Percentiles rank a stretch among this genome's conserved stretches.
Conservation (phyloP, 208 protist genomes). For the Leishmania tropica region DNA sequence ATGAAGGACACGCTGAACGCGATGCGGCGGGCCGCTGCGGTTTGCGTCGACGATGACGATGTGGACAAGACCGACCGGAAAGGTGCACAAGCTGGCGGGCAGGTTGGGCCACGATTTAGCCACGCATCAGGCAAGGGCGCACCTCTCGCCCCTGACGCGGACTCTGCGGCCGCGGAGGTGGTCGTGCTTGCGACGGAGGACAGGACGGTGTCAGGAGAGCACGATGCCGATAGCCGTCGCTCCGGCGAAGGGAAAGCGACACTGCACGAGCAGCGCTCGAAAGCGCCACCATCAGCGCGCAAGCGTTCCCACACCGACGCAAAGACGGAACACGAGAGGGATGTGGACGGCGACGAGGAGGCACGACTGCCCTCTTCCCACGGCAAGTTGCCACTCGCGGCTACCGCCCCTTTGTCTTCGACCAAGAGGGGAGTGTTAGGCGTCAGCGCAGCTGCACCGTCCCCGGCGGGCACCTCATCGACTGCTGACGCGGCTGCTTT, state of each 20-base stretch:
- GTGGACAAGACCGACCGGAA: neutral
- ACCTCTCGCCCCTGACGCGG: neutral
- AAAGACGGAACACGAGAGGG: neutral
- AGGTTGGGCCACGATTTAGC: neutral
- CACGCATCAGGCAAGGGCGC: neutral
- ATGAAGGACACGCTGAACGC: slow-evolving; percentile 36
- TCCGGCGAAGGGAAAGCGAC: neutral
- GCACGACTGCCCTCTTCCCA: neutral
- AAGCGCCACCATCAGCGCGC: neutral
- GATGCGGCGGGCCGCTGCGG: slow-evolving; percentile 17
- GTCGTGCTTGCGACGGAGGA: neutral
- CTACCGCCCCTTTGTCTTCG: neutral
- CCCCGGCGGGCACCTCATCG: neutral
- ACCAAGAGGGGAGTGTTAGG: neutral
- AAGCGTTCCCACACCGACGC: slow-evolving; percentile 10
- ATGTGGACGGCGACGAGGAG: neutral
- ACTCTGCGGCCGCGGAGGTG: neutral
- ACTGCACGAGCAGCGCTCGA: neutral
- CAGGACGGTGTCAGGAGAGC: neutral
- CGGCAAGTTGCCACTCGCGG: neutral
- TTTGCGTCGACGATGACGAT: slow-evolving; percentile 24
- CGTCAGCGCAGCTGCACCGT: slow-evolving; percentile 4
- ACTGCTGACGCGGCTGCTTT: neutral
- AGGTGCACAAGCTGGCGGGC: neutral
- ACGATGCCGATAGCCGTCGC: neutral